Base-by-base conservation (phyloP, 192 early-diverging fungal species). In the Linnemannia hyalina region DNA sequence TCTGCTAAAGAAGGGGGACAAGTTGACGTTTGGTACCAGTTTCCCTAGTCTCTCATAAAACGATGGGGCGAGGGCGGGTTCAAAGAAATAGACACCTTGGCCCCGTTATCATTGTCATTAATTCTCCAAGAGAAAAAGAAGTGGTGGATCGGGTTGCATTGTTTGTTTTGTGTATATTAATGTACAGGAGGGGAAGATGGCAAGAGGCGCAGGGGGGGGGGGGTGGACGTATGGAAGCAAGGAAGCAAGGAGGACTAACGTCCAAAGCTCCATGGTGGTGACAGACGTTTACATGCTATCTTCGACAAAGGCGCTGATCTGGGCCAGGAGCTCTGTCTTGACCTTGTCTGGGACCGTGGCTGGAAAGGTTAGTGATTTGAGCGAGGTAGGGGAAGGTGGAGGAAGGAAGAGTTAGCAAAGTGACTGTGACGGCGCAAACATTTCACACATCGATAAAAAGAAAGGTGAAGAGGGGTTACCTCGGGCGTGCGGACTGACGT, bases 251-350 rank as follows among this genome's bases (percentile, higher is more conserved):
- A 35, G 35, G 0, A 40, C 38, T 5, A 40, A 40, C 38, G 3
- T 40, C 38, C 38, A 40, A 40, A 40, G 38, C 38, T 40, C 38
- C 38, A 6, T n/a, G 55, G 9, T 57, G n/a, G 55, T 57, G 55
- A 6, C n/a, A 18, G 55, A 23, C 15, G 23, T 40, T 83, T 40
- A 84, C 71, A 84, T 42, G 16, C 36, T 80, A 16, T 85, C 83
- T 49, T 85, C 83, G 20, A 85, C 49, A 69, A 85, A 85, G 9
- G 78, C 75, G 32, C 78, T 85, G 54, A 85, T 80, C n/a, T 80
- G 78, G 0, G 78, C 32, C 15, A 85, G 77, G 1, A 85, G 73
- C 40, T 85, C 83, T 20, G 75, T 75, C 55, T 85, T 85, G 74
- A 85, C 68, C 38, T 80, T 80, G 49, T 85, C 83, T 46, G 83